Percentiles rank a stretch among this genome's conserved stretches.
Conservation (phyloP, 1,284 basidiomycete genomes). For the Cutaneotrichosporon cavernicola region DNA sequence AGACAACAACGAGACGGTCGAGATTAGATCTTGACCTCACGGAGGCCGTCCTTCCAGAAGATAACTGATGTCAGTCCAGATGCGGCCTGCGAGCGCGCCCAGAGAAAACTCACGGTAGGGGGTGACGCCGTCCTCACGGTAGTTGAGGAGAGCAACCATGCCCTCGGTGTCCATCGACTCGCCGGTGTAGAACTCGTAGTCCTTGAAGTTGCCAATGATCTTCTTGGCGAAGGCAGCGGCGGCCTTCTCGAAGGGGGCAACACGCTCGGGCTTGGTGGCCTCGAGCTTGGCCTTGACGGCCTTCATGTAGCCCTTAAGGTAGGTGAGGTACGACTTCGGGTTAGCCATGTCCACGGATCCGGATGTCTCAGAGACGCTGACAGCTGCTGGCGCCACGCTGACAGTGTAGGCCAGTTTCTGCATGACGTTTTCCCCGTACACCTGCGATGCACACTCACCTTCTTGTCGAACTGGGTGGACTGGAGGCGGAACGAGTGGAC, state of each 20-base stretch:
- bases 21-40: conserved; percentile 56
- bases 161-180: conserved; percentile 84
- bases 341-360: neutral
- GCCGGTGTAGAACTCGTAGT: conserved; percentile 67
- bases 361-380: neutral
- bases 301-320: conserved; percentile 94
- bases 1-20: neutral
- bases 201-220: conserved; percentile 81
- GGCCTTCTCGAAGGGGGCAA: conserved; percentile 78
- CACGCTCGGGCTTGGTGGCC: conserved; percentile 64
- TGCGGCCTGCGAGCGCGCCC: neutral
- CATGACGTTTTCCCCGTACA: neutral
- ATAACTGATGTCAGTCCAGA: conserved; percentile 58
- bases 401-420: neutral
- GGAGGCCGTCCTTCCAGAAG: conserved; percentile 89
- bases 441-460: conserved; percentile 50
- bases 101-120: conserved; percentile 47
- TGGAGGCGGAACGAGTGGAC: conserved; percentile 90
- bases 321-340: conserved; percentile 63
- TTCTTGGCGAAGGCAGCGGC: conserved; percentile 81
- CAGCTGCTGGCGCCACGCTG: neutral
- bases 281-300: conserved; percentile 66
- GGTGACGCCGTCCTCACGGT: conserved; percentile 60
- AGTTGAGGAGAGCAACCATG: conserved; percentile 77
- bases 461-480: conserved; percentile 85